Percentiles rank a stretch among this genome's conserved stretches.
phyloP scores from a whole-genome alignment of 106 monocot genomes.

The Apostasia ramifera region DNA sequence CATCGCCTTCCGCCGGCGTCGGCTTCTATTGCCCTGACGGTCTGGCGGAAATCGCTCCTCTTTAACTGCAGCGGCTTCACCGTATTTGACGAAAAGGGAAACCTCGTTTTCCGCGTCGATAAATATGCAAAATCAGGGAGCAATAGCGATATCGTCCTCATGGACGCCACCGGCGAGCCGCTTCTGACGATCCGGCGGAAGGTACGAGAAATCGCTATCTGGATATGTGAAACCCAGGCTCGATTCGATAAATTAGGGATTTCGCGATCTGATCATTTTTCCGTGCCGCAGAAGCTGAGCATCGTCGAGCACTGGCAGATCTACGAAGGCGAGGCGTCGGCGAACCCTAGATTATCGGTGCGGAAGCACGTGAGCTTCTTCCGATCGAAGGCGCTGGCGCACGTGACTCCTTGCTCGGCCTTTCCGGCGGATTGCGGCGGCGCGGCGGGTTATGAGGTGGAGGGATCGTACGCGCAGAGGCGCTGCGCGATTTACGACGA shows the following conservation, averaged over 20 bases:
- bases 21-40: conserved; percentile 38
- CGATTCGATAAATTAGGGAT: not conserved
- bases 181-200: conserved; percentile 58
- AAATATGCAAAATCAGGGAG: conserved; percentile 46
- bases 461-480: conserved; percentile 68
- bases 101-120: conserved; percentile 72
- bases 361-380: conserved; percentile 37
- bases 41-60: conserved; percentile 68
- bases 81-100: conserved; percentile 62
- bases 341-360: conserved; percentile 36
- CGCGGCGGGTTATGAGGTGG: conserved; percentile 21
- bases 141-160: conserved; percentile 55
- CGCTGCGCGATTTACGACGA: conserved; percentile 40
- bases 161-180: conserved; percentile 60
- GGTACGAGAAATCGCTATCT: conserved; percentile 21
- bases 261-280: not conserved
- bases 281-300: conserved; percentile 48
- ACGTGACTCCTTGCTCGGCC: conserved; percentile 16
- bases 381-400: conserved; percentile 35
- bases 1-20: not conserved
- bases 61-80: conserved; percentile 70
- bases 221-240: not conserved
- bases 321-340: conserved; percentile 57
- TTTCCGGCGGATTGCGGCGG: not conserved
- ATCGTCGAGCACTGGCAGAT: conserved; percentile 58